A percentile compares a stretch with the other conserved stretches of the same genome.
Conservation (phyloP, 306 rosid species). For the Echinosophora koreensis region DNA sequence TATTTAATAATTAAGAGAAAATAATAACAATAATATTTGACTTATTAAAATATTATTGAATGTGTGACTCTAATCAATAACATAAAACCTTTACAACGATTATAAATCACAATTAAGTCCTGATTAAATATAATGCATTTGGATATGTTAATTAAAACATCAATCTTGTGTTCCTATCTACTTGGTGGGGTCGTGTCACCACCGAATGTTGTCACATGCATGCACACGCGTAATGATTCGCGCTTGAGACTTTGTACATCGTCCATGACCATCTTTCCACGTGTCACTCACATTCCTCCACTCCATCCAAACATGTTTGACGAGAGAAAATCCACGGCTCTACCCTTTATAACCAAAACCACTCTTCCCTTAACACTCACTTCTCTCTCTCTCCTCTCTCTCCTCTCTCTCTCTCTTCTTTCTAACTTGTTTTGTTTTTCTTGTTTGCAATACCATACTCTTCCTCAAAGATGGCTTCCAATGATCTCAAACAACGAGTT, state of each 20-base stretch:
- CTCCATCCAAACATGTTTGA: background rate
- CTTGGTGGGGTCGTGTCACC: background rate
- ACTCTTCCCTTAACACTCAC: background rate
- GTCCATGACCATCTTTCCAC: conserved; percentile 45
- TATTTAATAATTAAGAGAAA: too few species aligned
- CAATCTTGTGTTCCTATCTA: background rate
- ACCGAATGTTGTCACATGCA: too few species aligned
- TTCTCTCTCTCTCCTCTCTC: background rate
- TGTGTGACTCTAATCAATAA: too few species aligned
- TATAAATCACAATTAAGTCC: too few species aligned
- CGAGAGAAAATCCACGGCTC: conserved; percentile 40
- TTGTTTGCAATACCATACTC: background rate
- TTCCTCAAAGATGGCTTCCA: conserved; percentile 58
- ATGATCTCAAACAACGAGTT: conserved; percentile 59
- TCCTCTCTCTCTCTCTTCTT: background rate
- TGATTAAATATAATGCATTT: too few species aligned
- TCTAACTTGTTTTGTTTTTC: background rate
- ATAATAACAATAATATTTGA: too few species aligned
- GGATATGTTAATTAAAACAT: too few species aligned
- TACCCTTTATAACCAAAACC: conserved; percentile 22
- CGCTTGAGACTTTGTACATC: background rate
- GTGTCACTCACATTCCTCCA: conserved; percentile 48
- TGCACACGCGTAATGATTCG: conserved; percentile 32
- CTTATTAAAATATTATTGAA: too few species aligned
- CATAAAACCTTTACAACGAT: too few species aligned